Base-by-base conservation (phyloP, 768 basidiomycete species). In the Kwoniella shandongensis region DNA sequence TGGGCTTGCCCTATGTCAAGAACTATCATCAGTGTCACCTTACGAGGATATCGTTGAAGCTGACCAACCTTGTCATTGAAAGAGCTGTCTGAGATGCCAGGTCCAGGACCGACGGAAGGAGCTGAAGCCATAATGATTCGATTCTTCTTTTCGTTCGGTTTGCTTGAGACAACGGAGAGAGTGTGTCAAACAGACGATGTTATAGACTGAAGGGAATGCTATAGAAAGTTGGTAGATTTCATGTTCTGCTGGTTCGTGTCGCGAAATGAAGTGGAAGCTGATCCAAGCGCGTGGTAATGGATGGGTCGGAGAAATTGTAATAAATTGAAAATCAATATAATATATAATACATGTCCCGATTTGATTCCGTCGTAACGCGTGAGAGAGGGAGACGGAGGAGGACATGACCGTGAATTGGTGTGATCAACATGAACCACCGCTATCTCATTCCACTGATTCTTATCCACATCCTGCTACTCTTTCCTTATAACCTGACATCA, bases 1-100 rank as follows among this genome's bases (percentile, higher is more conserved):
- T 97, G 17, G 93, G 92, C 79, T 99, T 98, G 62, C 91, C 89
- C 90, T 96, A 46, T 18, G 44, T 6, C 8, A 50, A 10, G 4
- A 4, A 12, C 13, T 32, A 10, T 15, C 17, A 25, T 63, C 59
- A 61, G 47, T 30, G 18, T n/a, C 36, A 29, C n/a, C 30, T 35
- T 41, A 44, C 8, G 15, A 1, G 36, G 25, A n/a, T 40, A n/a
- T n/a, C n/a, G n/a, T n/a, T n/a, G n/a, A n/a, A 36, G 41, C 26
- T 12, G 45, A 47, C 66, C 27, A 23, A 65, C 69, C 63, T 71
- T 71, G 52, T 71, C 69, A 26, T 40, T 61, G 59, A 61, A 61
- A 26, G 54, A 55, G 42, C 48, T 44, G 38, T 61, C 54, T n/a
- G 59, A 61, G 46, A 61, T 61, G 22, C 57, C 53, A 17, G 27